Percentiles rank a stretch among this genome's conserved stretches.
phyloP scores from a whole-genome alignment of 2,329 filamentous ascomycete species.

The Fusarium metavorans region DNA sequence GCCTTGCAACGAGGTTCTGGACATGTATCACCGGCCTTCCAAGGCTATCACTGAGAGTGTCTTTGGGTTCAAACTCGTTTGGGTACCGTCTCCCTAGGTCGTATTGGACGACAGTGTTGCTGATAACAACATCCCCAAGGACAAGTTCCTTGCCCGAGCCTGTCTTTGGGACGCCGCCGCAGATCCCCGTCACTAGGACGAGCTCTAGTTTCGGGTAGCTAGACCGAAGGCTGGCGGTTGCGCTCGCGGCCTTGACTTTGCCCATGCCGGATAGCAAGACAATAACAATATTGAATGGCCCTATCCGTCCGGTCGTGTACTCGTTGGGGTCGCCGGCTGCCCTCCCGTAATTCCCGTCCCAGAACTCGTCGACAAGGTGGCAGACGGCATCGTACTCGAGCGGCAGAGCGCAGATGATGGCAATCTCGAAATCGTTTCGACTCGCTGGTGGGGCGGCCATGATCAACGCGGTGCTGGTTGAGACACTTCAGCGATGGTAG shows the following conservation, averaged over 20 bases:
- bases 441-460: neutral
- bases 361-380: conserved; percentile 44
- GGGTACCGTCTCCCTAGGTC: conserved; percentile 41
- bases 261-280: conserved; percentile 45
- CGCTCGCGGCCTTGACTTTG: conserved; percentile 42
- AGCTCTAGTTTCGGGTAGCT: conserved; percentile 52
- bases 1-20: neutral
- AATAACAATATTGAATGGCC: conserved; percentile 18
- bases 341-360: conserved; percentile 42
- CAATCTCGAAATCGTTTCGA: conserved; percentile 37
- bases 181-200: conserved; percentile 54
- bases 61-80: conserved; percentile 37
- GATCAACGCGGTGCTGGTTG: neutral
- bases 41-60: conserved; percentile 39
- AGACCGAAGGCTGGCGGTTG: conserved; percentile 43
- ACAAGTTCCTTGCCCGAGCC: conserved; percentile 30
- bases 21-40: conserved; percentile 6
- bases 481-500: neutral
- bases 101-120: conserved; percentile 45
- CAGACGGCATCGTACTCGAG: conserved; percentile 41
- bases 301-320: conserved; percentile 24
- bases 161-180: conserved; percentile 51
- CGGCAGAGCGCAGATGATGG: conserved; percentile 45
- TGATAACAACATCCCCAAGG: conserved; percentile 51
- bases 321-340: conserved; percentile 44